Evolutionary conservation across 495 filamentous ascomycete species (phyloP).

Genomic region (Penicillium bialowiezense): DNA sequence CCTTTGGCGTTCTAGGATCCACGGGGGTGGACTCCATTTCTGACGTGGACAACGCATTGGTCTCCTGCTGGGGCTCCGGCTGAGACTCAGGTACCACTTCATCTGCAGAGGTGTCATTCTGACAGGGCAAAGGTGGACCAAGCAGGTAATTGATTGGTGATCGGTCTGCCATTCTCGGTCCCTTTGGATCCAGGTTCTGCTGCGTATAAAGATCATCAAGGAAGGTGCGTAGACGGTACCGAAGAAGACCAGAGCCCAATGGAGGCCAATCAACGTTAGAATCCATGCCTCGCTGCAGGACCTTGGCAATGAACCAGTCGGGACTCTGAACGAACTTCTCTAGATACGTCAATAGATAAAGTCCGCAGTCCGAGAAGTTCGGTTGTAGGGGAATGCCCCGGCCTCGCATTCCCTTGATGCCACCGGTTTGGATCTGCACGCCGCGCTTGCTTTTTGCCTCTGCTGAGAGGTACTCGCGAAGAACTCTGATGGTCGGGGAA

Average conservation of each 20-base stretch:
- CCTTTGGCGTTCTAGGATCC: background rate
- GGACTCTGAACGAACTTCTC: conserved; percentile 74
- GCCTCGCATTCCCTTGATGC: conserved; percentile 64
- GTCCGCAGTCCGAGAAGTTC: conserved; percentile 86
- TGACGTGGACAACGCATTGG: background rate
- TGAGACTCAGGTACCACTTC: conserved; percentile 4
- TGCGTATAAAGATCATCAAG: conserved; percentile 47
- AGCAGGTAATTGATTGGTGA: conserved; percentile 37
- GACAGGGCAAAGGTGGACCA: conserved; percentile 8
- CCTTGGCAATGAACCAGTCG: conserved; percentile 56
- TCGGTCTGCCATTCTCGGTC: conserved; percentile 28
- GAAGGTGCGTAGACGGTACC: conserved; percentile 51
- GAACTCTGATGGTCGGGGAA: conserved; percentile 53
- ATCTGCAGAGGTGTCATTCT: background rate
- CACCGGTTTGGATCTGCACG: conserved; percentile 50
- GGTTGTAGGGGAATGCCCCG: conserved; percentile 71
- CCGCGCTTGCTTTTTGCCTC: conserved; percentile 70
- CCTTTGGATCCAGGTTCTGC: conserved; percentile 28
- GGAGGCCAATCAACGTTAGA: conserved; percentile 51
- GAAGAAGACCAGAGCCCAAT: conserved; percentile 50
- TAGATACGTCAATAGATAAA: conserved; percentile 80
- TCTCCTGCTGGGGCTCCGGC: background rate
- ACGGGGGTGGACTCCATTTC: background rate
- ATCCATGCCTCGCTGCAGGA: conserved; percentile 49
- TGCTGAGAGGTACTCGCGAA: conserved; percentile 73